phyloP scores from a whole-genome alignment of 179 eudicot genomes.

The Corrigiola litoralis region DNA sequence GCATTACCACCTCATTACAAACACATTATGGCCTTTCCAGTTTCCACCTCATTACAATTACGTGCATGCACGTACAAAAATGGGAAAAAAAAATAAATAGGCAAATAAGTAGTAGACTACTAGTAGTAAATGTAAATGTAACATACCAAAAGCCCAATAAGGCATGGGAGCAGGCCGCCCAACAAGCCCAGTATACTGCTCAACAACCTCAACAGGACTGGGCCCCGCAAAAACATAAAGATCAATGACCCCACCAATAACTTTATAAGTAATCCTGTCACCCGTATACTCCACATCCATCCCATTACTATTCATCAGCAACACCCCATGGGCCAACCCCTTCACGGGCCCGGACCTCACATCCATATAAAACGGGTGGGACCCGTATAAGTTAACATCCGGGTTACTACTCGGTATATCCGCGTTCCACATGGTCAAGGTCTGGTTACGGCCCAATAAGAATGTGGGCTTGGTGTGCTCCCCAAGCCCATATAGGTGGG shows the following conservation, averaged over 20 bases:
- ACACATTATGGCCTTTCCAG: no score
- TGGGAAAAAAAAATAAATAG: not conserved
- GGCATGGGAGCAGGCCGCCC: slow-evolving; percentile 85
- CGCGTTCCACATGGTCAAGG: slow-evolving; percentile 67
- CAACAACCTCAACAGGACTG: slow-evolving; percentile 36
- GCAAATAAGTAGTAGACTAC: not conserved
- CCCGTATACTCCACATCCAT: slow-evolving; percentile 65
- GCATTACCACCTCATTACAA: no score
- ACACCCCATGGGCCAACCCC: slow-evolving; percentile 55
- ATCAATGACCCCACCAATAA: slow-evolving; percentile 66
- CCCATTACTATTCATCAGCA: slow-evolving; percentile 66
- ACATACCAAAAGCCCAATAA: slow-evolving; percentile 71
- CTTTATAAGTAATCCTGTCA: slow-evolving; percentile 54
- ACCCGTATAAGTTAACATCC: slow-evolving; percentile 64
- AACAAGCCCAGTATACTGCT: slow-evolving; percentile 54
- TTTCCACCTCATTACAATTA: no score
- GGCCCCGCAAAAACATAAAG: slow-evolving; percentile 63
- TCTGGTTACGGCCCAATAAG: slow-evolving; percentile 50
- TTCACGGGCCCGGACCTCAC: slow-evolving; percentile 39
- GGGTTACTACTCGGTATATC: slow-evolving; percentile 38
- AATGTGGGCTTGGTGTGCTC: slow-evolving; percentile 71
- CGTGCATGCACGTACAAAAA: no score
- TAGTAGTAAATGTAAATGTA: not conserved
- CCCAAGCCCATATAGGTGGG: slow-evolving; percentile 75
- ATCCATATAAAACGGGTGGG: slow-evolving; percentile 84